Base-by-base conservation (phyloP, 2,329 filamentous ascomycete species). In the Daldinia sp. region DNA sequence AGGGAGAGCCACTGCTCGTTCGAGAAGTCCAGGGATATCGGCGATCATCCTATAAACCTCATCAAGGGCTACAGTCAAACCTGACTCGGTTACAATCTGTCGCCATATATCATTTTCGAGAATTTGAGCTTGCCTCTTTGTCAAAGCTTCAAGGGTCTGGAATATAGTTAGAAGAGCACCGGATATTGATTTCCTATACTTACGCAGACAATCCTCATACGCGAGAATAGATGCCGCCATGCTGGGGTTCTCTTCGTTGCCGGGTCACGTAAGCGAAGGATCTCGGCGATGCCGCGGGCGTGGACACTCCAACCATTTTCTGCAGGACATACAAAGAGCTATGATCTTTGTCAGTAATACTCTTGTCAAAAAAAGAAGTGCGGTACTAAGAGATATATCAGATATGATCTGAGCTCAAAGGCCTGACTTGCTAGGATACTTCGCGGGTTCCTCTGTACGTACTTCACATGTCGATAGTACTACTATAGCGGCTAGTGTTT, bases 181-280 rank as follows among this genome's bases (percentile, higher is more conserved):
- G 37, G 37, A 17, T 2, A 2, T 11, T 10, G n/a, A 25, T 30
- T 8, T 9, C n/a, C 11, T 30, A 30, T 32, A 65, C 67, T 64
- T 58, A 67, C 67, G 34, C 67, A 69, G 25, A 69, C 59, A 51
- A 69, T 41, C 43, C 64, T 63, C 64, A 69, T 63, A 30, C 67
- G 67, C 15, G 64, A 61, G n/a, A 66, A 64, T 15, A 69, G 51
- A 48, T 69, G 64, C 25, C 60, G 55, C 67, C 67, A 69, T 17
- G 61, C 59, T 15, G 61, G 67, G 15, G 64, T 69, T 25, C 27
- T 58, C 11, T 56, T 48, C 58, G 34, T 64, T 35, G 43, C 56
- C 29, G 61, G 64, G 41, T 59, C 57, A 17, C 64, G 67, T 23
- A 69, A 45, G 19, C 61, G 67, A 32, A 69, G 50, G 30, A 69